These are phyloP conservation scores for Odonthalia washingtoniensis DNA, from an alignment of 31 red algal species.

Conservation along the genomic window DNA sequence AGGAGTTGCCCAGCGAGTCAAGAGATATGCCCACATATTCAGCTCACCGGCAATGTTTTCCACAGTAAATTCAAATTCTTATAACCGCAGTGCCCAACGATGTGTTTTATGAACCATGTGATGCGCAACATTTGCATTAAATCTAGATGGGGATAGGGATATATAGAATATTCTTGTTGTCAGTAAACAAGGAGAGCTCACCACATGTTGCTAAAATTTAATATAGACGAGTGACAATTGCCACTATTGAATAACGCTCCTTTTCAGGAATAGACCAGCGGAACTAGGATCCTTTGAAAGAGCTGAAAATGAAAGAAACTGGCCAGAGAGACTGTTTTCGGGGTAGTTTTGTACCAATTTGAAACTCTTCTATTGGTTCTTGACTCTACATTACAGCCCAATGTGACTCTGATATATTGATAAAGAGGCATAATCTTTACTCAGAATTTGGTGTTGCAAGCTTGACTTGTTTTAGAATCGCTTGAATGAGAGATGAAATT, in stretches of 20 bases:
- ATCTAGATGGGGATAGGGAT: slow-evolving; percentile 32
- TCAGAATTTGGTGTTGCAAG: slow-evolving; percentile 3
- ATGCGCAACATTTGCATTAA: slow-evolving; percentile 35
- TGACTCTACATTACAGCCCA: slow-evolving; percentile 46
- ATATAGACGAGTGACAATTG: slow-evolving; percentile 33
- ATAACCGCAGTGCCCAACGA: slow-evolving; percentile 30
- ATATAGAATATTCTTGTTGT: slow-evolving; percentile 56
- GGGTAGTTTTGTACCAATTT: background rate
- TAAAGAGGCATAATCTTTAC: slow-evolving; percentile 52
- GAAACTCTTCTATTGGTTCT: background rate
- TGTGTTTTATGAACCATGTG: slow-evolving; percentile 48
- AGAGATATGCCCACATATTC: slow-evolving; percentile 46
- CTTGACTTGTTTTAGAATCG: slow-evolving; percentile 34
- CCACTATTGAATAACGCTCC: slow-evolving; percentile 38
- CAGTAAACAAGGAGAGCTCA: slow-evolving; percentile 52
- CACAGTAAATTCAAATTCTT: slow-evolving; percentile 44
- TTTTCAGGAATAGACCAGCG: slow-evolving; percentile 53
- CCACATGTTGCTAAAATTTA: slow-evolving; percentile 40
- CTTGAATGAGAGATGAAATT: slow-evolving; percentile 27
- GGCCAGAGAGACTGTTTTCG: slow-evolving; percentile 40
- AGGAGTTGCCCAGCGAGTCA: slow-evolving; percentile 31
- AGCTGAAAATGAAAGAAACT: slow-evolving; percentile 35
- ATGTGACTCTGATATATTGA: background rate
- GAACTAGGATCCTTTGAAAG: slow-evolving; percentile 11
- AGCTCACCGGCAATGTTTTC: slow-evolving; percentile 40